Conservation (phyloP, 2,329 filamentous ascomycete species). For the Orbilia oligospora region DNA sequence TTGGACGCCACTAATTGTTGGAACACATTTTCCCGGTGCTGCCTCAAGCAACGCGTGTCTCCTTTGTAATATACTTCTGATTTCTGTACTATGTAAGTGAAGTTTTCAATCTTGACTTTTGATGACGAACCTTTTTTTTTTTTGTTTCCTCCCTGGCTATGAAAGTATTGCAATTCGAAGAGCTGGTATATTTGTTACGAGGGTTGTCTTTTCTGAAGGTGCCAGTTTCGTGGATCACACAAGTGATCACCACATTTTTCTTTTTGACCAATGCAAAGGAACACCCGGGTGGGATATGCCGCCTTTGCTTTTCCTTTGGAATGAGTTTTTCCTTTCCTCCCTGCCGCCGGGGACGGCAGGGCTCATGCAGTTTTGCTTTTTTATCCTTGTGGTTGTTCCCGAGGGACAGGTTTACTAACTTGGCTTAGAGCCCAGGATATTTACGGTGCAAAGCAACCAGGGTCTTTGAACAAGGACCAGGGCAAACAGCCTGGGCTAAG, state of each 20-base stretch:
- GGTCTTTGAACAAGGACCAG: constrained; percentile 43
- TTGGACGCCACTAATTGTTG: constrained; percentile 23
- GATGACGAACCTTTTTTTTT: background rate
- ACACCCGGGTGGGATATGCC: constrained; percentile 10
- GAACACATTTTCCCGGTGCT: constrained; percentile 31
- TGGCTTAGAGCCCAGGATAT: constrained; percentile 54
- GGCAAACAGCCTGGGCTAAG: constrained; percentile 33
- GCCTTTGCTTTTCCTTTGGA: constrained; percentile 33
- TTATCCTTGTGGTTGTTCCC: constrained; percentile 46
- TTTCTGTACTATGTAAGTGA: constrained; percentile 16
- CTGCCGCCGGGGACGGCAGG: constrained; percentile 39
- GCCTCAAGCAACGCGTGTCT: constrained; percentile 23
- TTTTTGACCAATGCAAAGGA: constrained; percentile 13
- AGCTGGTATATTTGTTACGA: constrained; percentile 4
- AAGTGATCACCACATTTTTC: constrained; percentile 10
- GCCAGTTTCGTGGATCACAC: constrained; percentile 6
- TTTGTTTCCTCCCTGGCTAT: background rate
- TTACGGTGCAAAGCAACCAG: constrained; percentile 40
- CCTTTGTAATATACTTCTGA: constrained; percentile 21
- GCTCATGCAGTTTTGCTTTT: constrained; percentile 51
- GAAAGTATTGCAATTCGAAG: no score
- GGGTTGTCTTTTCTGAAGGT: constrained; percentile 5
- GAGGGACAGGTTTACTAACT: constrained; percentile 60
- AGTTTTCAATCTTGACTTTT: background rate
- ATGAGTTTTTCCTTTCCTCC: constrained; percentile 48